Evolutionary conservation across 1,284 basidiomycete genomes (phyloP).

Genomic region (Cryptococcus sp.): DNA sequence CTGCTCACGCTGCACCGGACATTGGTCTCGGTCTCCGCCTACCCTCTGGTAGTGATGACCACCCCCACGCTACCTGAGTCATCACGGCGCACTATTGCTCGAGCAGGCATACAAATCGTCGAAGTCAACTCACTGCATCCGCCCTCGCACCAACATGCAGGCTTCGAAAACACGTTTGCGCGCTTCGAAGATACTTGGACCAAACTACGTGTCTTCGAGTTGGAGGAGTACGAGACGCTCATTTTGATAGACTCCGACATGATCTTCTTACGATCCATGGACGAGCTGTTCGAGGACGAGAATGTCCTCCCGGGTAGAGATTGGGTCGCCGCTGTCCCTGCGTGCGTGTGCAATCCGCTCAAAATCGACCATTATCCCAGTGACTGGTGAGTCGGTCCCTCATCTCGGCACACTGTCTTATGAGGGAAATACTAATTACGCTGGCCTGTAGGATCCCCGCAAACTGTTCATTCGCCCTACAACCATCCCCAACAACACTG

Average conservation of each 20-base stretch:
- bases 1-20: conserved; percentile 69
- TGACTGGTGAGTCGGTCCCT: conserved; percentile 70
- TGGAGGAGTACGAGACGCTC: conserved; percentile 76
- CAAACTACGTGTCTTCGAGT: conserved; percentile 77
- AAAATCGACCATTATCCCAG: conserved; percentile 78
- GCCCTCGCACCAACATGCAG: conserved; percentile 55
- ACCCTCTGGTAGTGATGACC: conserved; percentile 79
- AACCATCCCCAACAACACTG: conserved; percentile 60
- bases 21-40: conserved; percentile 67
- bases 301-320: conserved; percentile 58
- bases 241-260: conserved; percentile 90
- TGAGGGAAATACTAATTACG: not conserved
- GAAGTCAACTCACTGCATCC: conserved; percentile 68
- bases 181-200: conserved; percentile 88
- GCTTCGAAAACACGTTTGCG: conserved; percentile 39
- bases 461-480: conserved; percentile 80
- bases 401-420: not conserved
- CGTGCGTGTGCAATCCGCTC: conserved; percentile 90
- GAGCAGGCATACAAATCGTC: conserved; percentile 56
- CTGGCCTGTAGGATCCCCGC: conserved; percentile 68
- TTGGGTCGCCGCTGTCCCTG: conserved; percentile 82
- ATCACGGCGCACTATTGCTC: conserved; percentile 59
- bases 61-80: conserved; percentile 65
- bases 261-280: conserved; percentile 84
- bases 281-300: conserved; percentile 78